Base-by-base conservation (phyloP, 2,329 filamentous ascomycete genomes). In the Fusarium phyllophilum region DNA sequence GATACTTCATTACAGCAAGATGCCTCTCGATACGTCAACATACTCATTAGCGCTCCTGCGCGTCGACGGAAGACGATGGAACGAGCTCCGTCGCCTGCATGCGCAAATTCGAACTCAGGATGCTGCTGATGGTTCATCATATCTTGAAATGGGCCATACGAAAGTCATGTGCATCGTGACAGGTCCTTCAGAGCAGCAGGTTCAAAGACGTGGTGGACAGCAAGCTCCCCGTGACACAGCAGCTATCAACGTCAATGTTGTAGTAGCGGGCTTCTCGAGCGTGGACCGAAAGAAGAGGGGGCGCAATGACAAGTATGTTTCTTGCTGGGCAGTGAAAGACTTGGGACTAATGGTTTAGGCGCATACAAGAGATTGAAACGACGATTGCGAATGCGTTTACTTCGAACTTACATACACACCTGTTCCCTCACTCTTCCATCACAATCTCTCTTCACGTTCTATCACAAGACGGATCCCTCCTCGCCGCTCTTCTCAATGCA, bases 91-190 rank as follows among this genome's bases (percentile, higher is more conserved):
- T 34, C 91, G 94, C 13, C 89, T 97, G 57, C 91, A 94, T 80
- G 96, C 93, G 54, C 94, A 97, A 83, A 95, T 99, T 80, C 93
- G 93, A 71, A 98, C 95, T 3, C 96, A 98, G 83, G 92, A 95
- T 69, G 93, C 95, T 56, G 95, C 95, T 62, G 96, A 98, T 78
- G 96, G 96, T 41, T 97, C 94, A 49, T 94, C 93, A 70, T 97
- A 97, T 83, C 90, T 98, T 67, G 94, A 97, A 81, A 97, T 97
- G 92, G 96, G 96, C 78, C 97, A 98, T 84, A 99, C 96, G 29
- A 96, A 97, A 81, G 92, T 99, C 77, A 94, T 98, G 84, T 98
- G 96, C 84, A 94, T 95, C 31, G 92, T 99, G 54, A 91, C 92
- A 4, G 96, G 96, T 0, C 96, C 96, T 0, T 90, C 89, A 42